Base-by-base conservation (phyloP, 768 basidiomycete genomes). In the Pleurotus tuber-regium region DNA sequence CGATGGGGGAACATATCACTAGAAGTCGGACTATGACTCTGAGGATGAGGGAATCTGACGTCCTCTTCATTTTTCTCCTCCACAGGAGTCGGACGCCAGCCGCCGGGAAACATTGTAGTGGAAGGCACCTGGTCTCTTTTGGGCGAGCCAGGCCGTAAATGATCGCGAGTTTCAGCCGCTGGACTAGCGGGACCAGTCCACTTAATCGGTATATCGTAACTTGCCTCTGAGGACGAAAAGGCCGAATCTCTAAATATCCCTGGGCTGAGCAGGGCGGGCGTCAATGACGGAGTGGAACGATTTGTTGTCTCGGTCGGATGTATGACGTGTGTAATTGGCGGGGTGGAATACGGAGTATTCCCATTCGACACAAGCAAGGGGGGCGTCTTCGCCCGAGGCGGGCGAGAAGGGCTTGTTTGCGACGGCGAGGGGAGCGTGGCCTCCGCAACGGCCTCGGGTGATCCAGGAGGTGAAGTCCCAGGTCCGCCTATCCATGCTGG, bases 161-260 rank as follows among this genome's bases (percentile, higher is more conserved):
- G n/a, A n/a, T n/a, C n/a, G n/a, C n/a, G n/a, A 16, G 58, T 54
- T 19, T 50, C 49, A 26, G 58, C 54, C 18, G 19, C 25, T 14
- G 30, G 18, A 6, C 16, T 7, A 12, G 58, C 57, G 26, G 63
- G 57, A 3, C 84, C 85, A 4, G 78, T 79, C 84, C 84, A 87
- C 48, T 79, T 77, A 46, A 84, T 79, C 2, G 84, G 80, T 35
- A 80, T 70, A 26, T 86, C 78, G 12, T 66, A 66, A 47, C 70
- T 76, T 47, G 66, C 65, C 30, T 70, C 77, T 43, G 70, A 78
- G 33, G 66, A 66, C 14, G 85, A 84, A 57, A 85, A 75, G 4
- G 74, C 77, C 24, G 87, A 87, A 59, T 87, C 85, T 41, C 87
- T 76, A 65, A 87, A 88, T 24, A 77, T 76, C 18, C 74, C 76